A percentile compares a stretch with the other conserved stretches of the same genome.
Conservation (phyloP, 1,284 basidiomycete genomes). For the Tilletia indica region DNA sequence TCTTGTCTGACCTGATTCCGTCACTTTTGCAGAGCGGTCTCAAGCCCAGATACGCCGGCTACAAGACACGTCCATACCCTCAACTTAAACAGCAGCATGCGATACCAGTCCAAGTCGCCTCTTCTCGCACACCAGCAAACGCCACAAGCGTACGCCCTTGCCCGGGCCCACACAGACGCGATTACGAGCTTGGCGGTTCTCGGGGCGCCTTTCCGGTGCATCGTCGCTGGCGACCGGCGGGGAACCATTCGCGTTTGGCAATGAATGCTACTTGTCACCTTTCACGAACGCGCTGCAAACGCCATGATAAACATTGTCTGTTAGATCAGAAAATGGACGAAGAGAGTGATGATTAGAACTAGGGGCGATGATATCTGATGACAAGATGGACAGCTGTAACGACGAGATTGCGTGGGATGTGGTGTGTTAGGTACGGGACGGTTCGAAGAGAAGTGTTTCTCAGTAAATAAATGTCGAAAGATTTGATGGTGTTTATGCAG, state of each 20-base stretch:
- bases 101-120: conserved; percentile 26
- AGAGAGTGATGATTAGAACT: too few relatives aligned
- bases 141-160: conserved; percentile 23
- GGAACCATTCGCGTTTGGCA: conserved; percentile 53
- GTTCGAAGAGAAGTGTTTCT: too few relatives aligned
- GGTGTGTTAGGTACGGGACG: neutral
- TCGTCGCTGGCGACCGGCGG: conserved; percentile 72
- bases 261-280: conserved; percentile 21
- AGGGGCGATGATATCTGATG: too few relatives aligned
- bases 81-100: conserved; percentile 3
- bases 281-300: too few relatives aligned
- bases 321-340: too few relatives aligned
- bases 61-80: conserved; percentile 16
- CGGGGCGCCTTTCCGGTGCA: conserved; percentile 80
- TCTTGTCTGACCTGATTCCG: conserved; percentile 36
- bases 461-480: neutral
- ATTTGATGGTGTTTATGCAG: neutral
- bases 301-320: too few relatives aligned
- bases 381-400: too few relatives aligned
- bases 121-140: conserved; percentile 36
- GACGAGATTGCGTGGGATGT: too few relatives aligned
- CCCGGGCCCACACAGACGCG: conserved; percentile 61
- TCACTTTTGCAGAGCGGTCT: neutral
- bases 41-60: neutral
- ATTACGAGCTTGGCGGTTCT: conserved; percentile 76